phyloP scores from a whole-genome alignment of 2,329 filamentous ascomycete species.

The Lachnellula arida region DNA sequence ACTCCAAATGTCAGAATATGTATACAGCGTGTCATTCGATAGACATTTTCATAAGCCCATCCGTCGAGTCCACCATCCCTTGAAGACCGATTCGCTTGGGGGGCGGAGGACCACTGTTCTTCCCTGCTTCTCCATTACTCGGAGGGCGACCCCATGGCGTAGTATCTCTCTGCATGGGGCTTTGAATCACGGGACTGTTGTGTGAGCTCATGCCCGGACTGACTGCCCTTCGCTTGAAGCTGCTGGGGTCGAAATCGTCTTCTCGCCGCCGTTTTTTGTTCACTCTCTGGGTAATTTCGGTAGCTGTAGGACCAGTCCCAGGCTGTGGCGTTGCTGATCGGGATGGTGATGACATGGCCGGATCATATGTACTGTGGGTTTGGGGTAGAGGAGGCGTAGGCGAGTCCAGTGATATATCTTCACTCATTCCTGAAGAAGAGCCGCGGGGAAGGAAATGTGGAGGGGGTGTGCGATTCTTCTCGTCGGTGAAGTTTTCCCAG shows the following conservation, averaged over 20 bases:
- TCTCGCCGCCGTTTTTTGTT: conserved; percentile 81
- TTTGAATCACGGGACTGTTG: conserved; percentile 84
- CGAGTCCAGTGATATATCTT: conserved; percentile 51
- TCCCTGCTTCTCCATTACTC: conserved; percentile 48
- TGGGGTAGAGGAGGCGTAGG: conserved; percentile 27
- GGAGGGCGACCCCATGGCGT: conserved; percentile 66
- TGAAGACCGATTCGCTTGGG: conserved; percentile 67
- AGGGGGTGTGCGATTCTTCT: conserved; percentile 48
- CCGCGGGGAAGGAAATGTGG: conserved; percentile 53
- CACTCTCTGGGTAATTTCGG: conserved; percentile 73
- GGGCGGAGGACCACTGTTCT: conserved; percentile 46
- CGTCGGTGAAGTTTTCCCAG: conserved; percentile 76
- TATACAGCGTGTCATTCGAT: conserved; percentile 59
- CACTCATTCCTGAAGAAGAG: conserved; percentile 58
- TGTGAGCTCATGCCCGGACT: conserved; percentile 88
- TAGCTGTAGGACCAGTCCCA: conserved; percentile 52
- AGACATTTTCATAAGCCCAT: conserved; percentile 94
- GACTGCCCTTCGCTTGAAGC: conserved; percentile 87
- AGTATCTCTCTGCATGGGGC: conserved; percentile 68
- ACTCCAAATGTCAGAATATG: not conserved
- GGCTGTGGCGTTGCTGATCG: conserved; percentile 30
- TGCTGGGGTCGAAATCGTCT: conserved; percentile 82
- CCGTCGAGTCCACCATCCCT: conserved; percentile 93
- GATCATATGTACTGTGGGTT: conserved; percentile 17
- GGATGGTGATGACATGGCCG: conserved; percentile 27